Base-by-base conservation (phyloP, 2,329 filamentous ascomycete species). In the Simplicillium aogashimaense region DNA sequence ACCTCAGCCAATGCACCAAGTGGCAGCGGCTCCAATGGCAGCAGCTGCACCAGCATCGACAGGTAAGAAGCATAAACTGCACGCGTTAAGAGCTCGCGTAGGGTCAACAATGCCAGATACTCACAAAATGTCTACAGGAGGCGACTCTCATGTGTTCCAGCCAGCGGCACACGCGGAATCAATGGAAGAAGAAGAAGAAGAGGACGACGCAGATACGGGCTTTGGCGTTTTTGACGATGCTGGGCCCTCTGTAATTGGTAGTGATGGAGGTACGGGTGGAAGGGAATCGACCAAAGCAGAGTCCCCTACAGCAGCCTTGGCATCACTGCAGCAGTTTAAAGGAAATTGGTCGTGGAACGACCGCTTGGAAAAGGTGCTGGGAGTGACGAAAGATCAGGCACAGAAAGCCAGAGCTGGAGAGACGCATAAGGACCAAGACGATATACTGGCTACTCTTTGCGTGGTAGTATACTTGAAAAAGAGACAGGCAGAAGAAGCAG, bases 221-320 rank as follows among this genome's bases (percentile, higher is more conserved):
- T 25, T 25, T 9, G 20, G 20, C 20, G 5, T 9, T 9, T 25
- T 25, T 25, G 20, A 9, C 6, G 20, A 25, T 9, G 20, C 5
- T 25, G 20, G 9, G 5, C 9, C 20, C 5, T 5, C 2, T 78
- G 78, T 0, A 63, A 52, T 13, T 81, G 76, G 76, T 36, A 42
- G 0, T 66, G 59, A 25, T 25, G 20, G 5, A 6, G 20, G 6
- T 25, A 5, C 5, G 5, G 20, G 9, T 5, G 9, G 20, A 6
- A 25, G 20, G 9, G 20, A 25, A 9, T 25, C 20, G 20, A 25
- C 20, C 5, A 5, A 25, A 25, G 20, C 20, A 25, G 20, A 25
- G 5, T 25, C 20, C 6, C 30, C 30, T 13, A 15, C 30, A 12
- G 11, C 12, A 12, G 30, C 12, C 4, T 12, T 32, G 30, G 30